phyloP scores from a whole-genome alignment of 208 protist genomes.

The Acanthamoeba quina region DNA sequence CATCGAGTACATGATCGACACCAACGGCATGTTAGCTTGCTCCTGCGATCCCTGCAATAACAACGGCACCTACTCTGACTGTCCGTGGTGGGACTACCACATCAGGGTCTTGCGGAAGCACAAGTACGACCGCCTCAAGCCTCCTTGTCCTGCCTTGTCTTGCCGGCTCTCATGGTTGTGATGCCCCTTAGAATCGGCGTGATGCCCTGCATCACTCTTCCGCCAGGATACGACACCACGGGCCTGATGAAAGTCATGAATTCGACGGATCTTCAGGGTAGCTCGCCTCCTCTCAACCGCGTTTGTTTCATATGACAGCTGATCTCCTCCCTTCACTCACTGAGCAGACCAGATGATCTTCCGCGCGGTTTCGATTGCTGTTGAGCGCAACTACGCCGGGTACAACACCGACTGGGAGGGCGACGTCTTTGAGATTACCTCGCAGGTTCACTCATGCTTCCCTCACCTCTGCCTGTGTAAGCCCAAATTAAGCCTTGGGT shows the following conservation, averaged over 20 bases:
- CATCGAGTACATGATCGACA: constrained; percentile 13
- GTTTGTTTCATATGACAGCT: not conserved
- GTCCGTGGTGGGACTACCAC: not conserved
- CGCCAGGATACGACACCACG: not conserved
- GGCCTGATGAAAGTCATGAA: not conserved
- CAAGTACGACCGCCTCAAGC: not conserved
- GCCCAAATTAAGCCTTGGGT: not conserved
- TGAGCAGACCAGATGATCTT: not conserved
- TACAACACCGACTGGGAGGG: constrained; percentile 52
- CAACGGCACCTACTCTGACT: not conserved
- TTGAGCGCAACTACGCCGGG: not conserved
- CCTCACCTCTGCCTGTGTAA: not conserved
- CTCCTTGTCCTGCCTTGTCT: not conserved
- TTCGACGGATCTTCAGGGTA: not conserved
- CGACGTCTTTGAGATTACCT: not conserved
- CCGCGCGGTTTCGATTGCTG: not conserved
- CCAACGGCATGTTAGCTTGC: not conserved
- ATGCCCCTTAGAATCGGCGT: not conserved
- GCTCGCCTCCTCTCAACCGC: not conserved
- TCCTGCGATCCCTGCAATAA: constrained; percentile 30
- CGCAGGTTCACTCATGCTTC: not conserved
- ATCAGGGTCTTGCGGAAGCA: not conserved
- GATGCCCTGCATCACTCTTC: not conserved
- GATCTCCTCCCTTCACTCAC: not conserved
- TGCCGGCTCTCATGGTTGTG: not conserved